Base-by-base conservation (phyloP, 306 rosid species). In the Alnus glutinosa region DNA sequence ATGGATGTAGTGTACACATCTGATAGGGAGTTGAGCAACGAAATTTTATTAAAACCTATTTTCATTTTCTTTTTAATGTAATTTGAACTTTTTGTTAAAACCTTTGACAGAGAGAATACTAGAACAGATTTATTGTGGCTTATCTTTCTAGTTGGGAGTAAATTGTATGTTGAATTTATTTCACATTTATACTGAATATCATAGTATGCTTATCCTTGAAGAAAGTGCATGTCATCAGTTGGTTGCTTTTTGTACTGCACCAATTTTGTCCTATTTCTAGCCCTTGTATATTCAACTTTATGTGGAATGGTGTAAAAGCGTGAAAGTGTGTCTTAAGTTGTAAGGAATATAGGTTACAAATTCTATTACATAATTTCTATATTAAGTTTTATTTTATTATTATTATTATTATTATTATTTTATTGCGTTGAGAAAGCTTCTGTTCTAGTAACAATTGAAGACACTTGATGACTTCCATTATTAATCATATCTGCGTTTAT, bases 371-470 rank as follows among this genome's bases (percentile, higher is more conserved):
- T 64, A 7, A 64, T 36, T n/a, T 54, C 58, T 54, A 54, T 16
- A 18, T 11, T 59, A 59, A 23, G 28, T 23, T 23, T 23, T 23
- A 23, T 23, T 23, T 23, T 23, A 23, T 23, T 23, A 23, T 23
- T 23, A 23, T 23, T 23, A 23, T 23, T 23, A 23, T 23, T 23
- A 23, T 23, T 5, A 36, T 28, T 6, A 9, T 28, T 13, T 62
- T 62, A 34, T 62, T 6, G 10, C 32, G 69, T 64, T 64, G 2
- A 34, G 70, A 64, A 36, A 7, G 46, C 19, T 36, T 37, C 62
- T 16, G 39, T 47, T 70, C 51, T 10, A 7, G 28, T 55, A 15
- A 30, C 57, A 77, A 54, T 47, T 71, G 46, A 58, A 82, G 84
- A 78, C 30, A 37, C 73, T 30, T 73, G 16, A 64, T 80, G 70